phyloP scores from a whole-genome alignment of 73 alveolate genomes.

The Paramecium tetraurelia region DNA sequence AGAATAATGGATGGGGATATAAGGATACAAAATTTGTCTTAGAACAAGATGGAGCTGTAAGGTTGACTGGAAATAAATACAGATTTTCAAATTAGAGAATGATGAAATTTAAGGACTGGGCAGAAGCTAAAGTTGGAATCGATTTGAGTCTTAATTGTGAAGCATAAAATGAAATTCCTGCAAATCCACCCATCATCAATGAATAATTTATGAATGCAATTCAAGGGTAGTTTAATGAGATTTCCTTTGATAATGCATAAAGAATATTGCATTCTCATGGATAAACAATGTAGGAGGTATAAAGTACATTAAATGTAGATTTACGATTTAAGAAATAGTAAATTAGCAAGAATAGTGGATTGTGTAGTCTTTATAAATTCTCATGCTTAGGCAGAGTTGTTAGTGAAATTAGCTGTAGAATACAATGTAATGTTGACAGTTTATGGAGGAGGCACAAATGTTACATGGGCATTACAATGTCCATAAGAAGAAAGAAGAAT shows the following conservation, averaged over 20 bases:
- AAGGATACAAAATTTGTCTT: conserved; percentile 79
- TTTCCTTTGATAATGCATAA: conserved; percentile 73
- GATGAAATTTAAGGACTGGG: conserved; percentile 82
- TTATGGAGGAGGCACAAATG: conserved; percentile 97
- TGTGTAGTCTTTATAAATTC: conserved; percentile 74
- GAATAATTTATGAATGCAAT: conserved; percentile 71
- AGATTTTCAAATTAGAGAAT: conserved; percentile 73
- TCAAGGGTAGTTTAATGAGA: conserved; percentile 65
- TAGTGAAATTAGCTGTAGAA: conserved; percentile 71
- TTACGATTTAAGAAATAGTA: conserved; percentile 65
- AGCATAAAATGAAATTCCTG: conserved; percentile 70
- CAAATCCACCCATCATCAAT: conserved; percentile 76
- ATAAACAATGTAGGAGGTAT: conserved; percentile 79
- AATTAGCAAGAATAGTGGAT: conserved; percentile 74
- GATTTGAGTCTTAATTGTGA: conserved; percentile 66
- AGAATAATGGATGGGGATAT: conserved; percentile 92
- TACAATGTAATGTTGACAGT: conserved; percentile 78
- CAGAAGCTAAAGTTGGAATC: conserved; percentile 69
- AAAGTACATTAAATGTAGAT: not conserved
- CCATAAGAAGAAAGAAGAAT: conserved; percentile 75
- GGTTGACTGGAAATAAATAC: conserved; percentile 81
- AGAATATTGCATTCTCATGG: conserved; percentile 92
- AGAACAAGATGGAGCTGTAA: conserved; percentile 68
- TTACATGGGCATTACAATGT: conserved; percentile 85
- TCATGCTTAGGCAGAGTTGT: conserved; percentile 72